Base-by-base conservation (phyloP, 805 yeast species). In the Hemisphaericaspora nanyangensis region DNA sequence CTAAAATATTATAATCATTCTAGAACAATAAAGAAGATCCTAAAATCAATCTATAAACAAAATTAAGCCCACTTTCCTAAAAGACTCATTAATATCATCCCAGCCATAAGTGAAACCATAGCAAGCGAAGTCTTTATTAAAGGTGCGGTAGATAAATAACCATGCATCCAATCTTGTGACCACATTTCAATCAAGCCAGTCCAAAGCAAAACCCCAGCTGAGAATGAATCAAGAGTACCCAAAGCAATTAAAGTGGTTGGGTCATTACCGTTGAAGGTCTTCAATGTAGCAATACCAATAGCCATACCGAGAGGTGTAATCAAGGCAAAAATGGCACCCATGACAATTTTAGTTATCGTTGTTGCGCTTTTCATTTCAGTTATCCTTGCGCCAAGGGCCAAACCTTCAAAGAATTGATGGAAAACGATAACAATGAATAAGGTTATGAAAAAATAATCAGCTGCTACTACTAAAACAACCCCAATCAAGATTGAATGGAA, bases 161-260 rank as follows among this genome's bases (percentile, higher is more conserved):
- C 61, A 35, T 38, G 46, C 13, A 58, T 34, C 60, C 62, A 61
- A 37, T 61, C 65, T 19, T 52, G 54, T 13, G 56, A 56, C 50
- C 52, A 48, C 58, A 59, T 54, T 40, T 59, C 60, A 27, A 60
- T 50, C 4, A 59, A 40, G n/a, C 63, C 63, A 10, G 61, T 53
- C 56, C 61, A 61, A 17, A 61, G 37, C 25, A 61, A 48, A 4
- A 61, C 50, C 12, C 66, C 66, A 11, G 65, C 66, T 7, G 65
- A 58, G n/a, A 61, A 46, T 2, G 66, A 46, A 44, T 61, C 65
- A 36, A 61, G 48, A 10, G 61, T 57, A 4, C 65, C 66, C 22
- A 57, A 40, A n/a, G 60, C 63, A 31, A 60, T 51, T n/a, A 58
- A 42, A 6, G 66, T 58, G 24, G 45, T 37, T 7, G 55, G 55